phyloP scores from a whole-genome alignment of 1,284 basidiomycete species.

The Apiotrichum brassicae region DNA sequence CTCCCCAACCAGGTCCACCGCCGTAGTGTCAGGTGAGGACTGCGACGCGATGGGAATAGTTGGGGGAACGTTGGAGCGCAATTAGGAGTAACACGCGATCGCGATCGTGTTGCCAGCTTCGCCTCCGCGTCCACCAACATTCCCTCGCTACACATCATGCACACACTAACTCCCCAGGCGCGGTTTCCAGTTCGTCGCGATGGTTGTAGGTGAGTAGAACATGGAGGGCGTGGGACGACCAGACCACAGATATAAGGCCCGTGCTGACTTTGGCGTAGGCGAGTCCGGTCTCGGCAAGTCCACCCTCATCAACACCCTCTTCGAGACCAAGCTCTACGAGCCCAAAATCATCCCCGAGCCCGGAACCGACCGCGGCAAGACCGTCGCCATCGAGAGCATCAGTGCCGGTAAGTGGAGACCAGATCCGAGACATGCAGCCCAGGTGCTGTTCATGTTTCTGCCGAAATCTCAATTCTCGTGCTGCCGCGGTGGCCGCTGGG shows the following conservation, averaged over 20 bases:
- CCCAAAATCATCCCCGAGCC: slow-evolving; percentile 76
- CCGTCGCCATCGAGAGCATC: slow-evolving; percentile 92
- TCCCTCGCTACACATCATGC: background rate
- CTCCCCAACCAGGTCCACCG: slow-evolving; percentile 96
- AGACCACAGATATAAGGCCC: slow-evolving; percentile 11
- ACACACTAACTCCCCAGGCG: slow-evolving; percentile 49
- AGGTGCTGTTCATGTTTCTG: no score
- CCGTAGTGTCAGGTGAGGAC: slow-evolving; percentile 70
- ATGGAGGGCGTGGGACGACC: slow-evolving; percentile 2
- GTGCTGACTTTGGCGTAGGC: slow-evolving; percentile 53
- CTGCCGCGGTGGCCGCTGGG: no score
- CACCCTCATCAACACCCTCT: slow-evolving; percentile 93
- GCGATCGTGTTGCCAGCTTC: no score
- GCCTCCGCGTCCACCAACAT: no score
- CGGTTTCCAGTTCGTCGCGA: slow-evolving; percentile 91
- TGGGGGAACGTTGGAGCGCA: no score
- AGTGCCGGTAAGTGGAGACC: slow-evolving; percentile 65
- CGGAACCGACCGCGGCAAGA: slow-evolving; percentile 77
- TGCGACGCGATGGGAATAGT: no score
- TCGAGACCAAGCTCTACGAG: slow-evolving; percentile 88
- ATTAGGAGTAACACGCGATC: no score
- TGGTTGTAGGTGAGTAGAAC: slow-evolving; percentile 84
- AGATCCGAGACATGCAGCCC: no score
- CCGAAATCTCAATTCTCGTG: no score
- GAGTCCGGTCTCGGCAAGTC: slow-evolving; percentile 97